Conservation (phyloP, 2,329 filamentous ascomycete species). For the Xylariaceae sp. region DNA sequence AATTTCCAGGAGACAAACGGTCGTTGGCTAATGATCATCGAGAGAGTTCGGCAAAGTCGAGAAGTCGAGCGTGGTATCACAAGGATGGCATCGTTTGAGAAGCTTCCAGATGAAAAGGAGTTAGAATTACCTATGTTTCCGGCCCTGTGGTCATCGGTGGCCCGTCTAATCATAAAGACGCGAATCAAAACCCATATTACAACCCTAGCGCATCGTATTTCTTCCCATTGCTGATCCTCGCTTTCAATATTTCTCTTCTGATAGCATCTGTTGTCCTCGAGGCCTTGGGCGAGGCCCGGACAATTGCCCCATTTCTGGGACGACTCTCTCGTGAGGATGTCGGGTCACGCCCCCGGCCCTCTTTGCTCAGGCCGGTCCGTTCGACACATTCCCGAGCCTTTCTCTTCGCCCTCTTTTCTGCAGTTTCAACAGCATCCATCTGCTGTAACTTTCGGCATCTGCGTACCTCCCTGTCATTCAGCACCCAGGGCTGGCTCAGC, state of each 20-base stretch:
- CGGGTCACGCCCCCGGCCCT: neutral
- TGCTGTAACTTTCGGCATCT: slow-evolving; percentile 46
- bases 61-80: neutral
- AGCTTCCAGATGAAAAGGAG: neutral
- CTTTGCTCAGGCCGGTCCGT: neutral
- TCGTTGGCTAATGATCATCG: too few species aligned
- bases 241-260: slow-evolving; percentile 15
- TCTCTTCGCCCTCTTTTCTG: slow-evolving; percentile 22
- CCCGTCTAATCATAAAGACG: neutral
- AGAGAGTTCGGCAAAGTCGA: neutral
- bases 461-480: slow-evolving; percentile 45
- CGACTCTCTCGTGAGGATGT: neutral
- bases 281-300: slow-evolving; percentile 7
- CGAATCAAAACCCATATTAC: slow-evolving; percentile 17
- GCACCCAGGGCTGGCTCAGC: slow-evolving; percentile 50
- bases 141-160: neutral
- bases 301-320: slow-evolving; percentile 1
- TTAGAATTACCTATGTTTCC: neutral
- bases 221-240: slow-evolving; percentile 18
- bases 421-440: slow-evolving; percentile 24
- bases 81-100: neutral
- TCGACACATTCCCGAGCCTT: slow-evolving; percentile 15
- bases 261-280: slow-evolving; percentile 20
- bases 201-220: slow-evolving; percentile 34
- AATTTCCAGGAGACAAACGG: too few species aligned